Evolutionary conservation across 2,329 filamentous ascomycete genomes (phyloP).

Genomic region (Teratosphaeria viscida): DNA sequence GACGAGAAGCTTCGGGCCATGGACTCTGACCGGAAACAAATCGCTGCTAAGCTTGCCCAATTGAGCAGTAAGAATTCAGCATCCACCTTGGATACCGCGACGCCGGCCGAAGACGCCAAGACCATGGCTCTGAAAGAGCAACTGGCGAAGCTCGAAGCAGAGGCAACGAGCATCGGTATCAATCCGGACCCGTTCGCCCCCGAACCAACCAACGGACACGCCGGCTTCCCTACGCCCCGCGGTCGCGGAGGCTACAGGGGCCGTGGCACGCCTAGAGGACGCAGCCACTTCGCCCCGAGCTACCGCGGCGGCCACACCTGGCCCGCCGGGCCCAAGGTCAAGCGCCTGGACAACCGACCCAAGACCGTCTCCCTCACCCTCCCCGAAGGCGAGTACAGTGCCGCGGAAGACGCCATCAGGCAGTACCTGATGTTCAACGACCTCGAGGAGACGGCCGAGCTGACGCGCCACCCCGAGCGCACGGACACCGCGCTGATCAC

Average conservation of each 20-base stretch:
- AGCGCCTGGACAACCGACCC: conserved; percentile 65
- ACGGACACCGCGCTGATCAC: conserved; percentile 30
- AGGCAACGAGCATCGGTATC: conserved; percentile 59
- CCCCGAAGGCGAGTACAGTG: conserved; percentile 48
- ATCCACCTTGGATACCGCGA: conserved; percentile 10
- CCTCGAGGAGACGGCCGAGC: conserved; percentile 26
- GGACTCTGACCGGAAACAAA: conserved; percentile 52
- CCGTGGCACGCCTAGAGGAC: conserved; percentile 24
- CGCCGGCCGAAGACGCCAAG: conserved; percentile 29
- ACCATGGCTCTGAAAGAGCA: conserved; percentile 60
- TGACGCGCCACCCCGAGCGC: conserved; percentile 29
- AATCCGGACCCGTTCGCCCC: conserved; percentile 40
- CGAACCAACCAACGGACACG: conserved; percentile 6
- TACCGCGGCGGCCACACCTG: conserved; percentile 34
- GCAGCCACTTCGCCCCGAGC: conserved; percentile 35
- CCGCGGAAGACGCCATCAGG: conserved; percentile 58
- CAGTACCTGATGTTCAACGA: conserved; percentile 48
- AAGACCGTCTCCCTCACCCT: conserved; percentile 52
- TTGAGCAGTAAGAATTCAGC: conserved; percentile 26
- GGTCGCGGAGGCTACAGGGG: conserved; percentile 9
- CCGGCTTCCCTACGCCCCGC: conserved; percentile 22
- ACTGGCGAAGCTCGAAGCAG: conserved; percentile 61
- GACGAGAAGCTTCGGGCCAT: conserved; percentile 55
- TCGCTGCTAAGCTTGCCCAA: conserved; percentile 53
- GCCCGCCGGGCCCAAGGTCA: conserved; percentile 29